Percentiles rank a stretch among this genome's conserved stretches.
Evolutionary conservation across 108 stramenopile genomes (phyloP).

Genomic region (Pseudonitzschia multistriata): DNA sequence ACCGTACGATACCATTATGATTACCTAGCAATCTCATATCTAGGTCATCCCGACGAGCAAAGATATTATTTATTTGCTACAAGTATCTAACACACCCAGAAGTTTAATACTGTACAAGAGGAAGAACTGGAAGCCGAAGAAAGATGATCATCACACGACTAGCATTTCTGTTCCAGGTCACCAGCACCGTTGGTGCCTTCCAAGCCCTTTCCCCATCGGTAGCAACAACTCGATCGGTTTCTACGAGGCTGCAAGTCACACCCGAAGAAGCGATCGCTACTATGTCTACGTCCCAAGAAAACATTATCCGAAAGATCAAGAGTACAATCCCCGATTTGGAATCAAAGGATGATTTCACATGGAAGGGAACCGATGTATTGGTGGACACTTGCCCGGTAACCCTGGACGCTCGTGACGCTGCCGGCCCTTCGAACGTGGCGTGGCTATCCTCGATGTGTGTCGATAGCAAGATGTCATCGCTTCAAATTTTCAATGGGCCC

Average conservation of each 20-base stretch:
- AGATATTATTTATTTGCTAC: too few relatives aligned
- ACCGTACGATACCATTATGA: too few relatives aligned
- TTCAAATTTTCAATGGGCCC: slow-evolving; percentile 82
- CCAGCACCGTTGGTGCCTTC: not conserved
- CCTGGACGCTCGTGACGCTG: slow-evolving; percentile 68
- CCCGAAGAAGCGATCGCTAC: slow-evolving; percentile 47
- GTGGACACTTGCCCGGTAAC: slow-evolving; percentile 35
- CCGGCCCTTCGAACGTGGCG: slow-evolving; percentile 75
- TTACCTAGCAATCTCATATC: too few relatives aligned
- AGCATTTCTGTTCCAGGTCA: not conserved
- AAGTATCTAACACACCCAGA: too few relatives aligned
- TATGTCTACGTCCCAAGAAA: slow-evolving; percentile 49
- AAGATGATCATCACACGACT: not conserved
- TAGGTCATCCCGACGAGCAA: too few relatives aligned
- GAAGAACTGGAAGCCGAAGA: not conserved
- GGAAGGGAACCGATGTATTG: slow-evolving; percentile 24
- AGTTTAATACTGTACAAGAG: not conserved
- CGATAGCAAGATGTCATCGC: slow-evolving; percentile 39
- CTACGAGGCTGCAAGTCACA: not conserved
- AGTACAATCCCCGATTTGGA: slow-evolving; percentile 56
- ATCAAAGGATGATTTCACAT: slow-evolving; percentile 61
- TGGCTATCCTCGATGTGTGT: slow-evolving; percentile 61
- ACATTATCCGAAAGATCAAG: slow-evolving; percentile 48
- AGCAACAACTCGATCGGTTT: not conserved
- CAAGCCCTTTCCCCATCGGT: not conserved